Percentiles rank a stretch among this genome's conserved stretches.
Conservation (phyloP, 768 basidiomycete species). For the Podaxis rugospora region DNA sequence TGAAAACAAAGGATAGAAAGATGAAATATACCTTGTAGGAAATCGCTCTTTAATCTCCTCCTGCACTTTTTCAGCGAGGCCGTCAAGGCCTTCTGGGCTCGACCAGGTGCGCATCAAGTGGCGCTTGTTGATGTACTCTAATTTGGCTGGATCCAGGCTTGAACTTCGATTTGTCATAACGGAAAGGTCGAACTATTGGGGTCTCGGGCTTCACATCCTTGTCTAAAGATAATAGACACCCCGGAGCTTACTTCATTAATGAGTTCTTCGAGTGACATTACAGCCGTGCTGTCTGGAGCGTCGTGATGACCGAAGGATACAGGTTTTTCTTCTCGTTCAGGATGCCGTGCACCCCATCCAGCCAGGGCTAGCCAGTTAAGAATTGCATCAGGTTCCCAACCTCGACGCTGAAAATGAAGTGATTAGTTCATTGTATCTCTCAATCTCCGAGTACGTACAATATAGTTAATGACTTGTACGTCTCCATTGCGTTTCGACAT, state of each 20-base stretch:
- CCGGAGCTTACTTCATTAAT: constrained; percentile 41
- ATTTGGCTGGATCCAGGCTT: constrained; percentile 73
- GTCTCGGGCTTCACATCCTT: neutral
- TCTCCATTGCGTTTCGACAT: constrained; percentile 95
- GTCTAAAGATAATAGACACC: neutral
- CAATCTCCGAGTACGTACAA: constrained; percentile 40
- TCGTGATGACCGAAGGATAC: constrained; percentile 23
- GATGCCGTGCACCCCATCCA: constrained; percentile 77
- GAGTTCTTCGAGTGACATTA: constrained; percentile 67
- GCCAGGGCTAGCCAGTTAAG: constrained; percentile 92
- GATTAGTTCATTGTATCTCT: neutral
- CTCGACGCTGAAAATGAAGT: constrained; percentile 50
- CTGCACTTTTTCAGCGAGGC: constrained; percentile 51
- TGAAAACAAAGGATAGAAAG: neutral
- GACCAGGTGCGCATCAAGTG: constrained; percentile 62
- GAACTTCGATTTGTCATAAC: constrained; percentile 79
- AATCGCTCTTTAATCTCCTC: constrained; percentile 36
- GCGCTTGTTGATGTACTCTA: constrained; percentile 86
- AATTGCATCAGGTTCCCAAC: constrained; percentile 84
- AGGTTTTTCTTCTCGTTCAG: constrained; percentile 18
- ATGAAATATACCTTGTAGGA: no score
- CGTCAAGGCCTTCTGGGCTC: constrained; percentile 39
- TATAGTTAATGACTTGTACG: constrained; percentile 82
- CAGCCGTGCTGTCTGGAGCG: constrained; percentile 60
- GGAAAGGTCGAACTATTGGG: constrained; percentile 67